Percentiles rank a stretch among this genome's conserved stretches.
These are phyloP conservation scores for Cystofilobasidium macerans DNA, from an alignment of 768 basidiomycete species.

Conservation along the genomic window DNA sequence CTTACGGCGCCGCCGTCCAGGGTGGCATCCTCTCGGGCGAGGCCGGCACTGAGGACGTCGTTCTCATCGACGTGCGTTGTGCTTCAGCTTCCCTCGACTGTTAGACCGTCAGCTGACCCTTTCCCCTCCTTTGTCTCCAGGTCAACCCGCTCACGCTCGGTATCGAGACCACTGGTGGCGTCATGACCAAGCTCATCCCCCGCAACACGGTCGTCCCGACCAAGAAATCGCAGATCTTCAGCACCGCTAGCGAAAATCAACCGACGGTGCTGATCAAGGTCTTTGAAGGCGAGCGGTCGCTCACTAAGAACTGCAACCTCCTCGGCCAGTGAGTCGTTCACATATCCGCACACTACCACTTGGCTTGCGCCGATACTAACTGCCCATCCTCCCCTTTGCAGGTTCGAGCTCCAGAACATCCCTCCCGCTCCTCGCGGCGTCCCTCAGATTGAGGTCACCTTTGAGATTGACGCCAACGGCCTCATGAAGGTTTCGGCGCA, in stretches of 20 bases:
- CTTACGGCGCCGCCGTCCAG: conserved; percentile 97
- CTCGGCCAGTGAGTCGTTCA: no score
- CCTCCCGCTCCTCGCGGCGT: conserved; percentile 42
- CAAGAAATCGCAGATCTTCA: conserved; percentile 94
- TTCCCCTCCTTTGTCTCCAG: conserved; percentile 42
- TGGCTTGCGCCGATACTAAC: no score
- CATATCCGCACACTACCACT: no score
- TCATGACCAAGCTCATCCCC: conserved; percentile 93
- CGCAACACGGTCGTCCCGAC: conserved; percentile 98
- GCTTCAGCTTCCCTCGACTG: neutral
- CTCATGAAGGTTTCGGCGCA: conserved; percentile 96
- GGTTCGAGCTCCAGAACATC: conserved; percentile 93
- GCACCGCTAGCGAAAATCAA: conserved; percentile 50
- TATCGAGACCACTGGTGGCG: conserved; percentile 97
- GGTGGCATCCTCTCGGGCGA: conserved; percentile 96
- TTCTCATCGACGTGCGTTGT: conserved; percentile 63
- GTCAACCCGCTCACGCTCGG: conserved; percentile 75
- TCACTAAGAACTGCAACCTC: conserved; percentile 97
- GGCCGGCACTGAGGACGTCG: conserved; percentile 75
- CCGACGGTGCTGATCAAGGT: conserved; percentile 95
- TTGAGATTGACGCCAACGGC: conserved; percentile 95
- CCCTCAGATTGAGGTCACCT: conserved; percentile 77
- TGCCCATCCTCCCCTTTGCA: no score
- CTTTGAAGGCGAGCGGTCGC: conserved; percentile 88
- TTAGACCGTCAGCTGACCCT: neutral